These are phyloP conservation scores for Volvox africanus DNA, from an alignment of 139 green algal species.

Conservation along the genomic window DNA sequence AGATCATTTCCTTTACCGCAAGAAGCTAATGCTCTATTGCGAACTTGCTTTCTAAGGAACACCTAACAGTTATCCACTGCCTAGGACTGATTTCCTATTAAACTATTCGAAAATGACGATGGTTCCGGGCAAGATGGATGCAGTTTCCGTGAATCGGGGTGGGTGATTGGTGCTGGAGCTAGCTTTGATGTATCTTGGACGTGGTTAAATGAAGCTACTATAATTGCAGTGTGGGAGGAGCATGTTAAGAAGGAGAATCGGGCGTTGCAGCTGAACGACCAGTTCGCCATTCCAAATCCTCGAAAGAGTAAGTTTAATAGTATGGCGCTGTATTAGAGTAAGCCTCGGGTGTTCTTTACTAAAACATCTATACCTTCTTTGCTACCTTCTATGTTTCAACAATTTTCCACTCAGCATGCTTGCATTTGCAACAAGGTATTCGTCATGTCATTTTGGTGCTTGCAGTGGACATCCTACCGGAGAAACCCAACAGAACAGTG, in stretches of 20 bases:
- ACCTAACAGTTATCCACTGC: neutral
- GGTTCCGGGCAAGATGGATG: slow-evolving; percentile 49
- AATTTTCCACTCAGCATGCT: too few species aligned
- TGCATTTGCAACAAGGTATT: too few species aligned
- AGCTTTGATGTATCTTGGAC: slow-evolving; percentile 24
- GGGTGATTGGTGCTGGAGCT: neutral
- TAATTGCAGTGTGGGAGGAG: slow-evolving; percentile 38
- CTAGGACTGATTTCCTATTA: neutral
- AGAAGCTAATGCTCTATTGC: neutral
- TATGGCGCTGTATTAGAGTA: too few species aligned
- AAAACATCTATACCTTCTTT: too few species aligned
- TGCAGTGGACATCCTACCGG: slow-evolving; percentile 74
- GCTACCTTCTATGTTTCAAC: too few species aligned
- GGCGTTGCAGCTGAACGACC: slow-evolving; percentile 51
- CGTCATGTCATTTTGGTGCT: too few species aligned
- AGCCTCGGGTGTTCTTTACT: too few species aligned
- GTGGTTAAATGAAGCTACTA: slow-evolving; percentile 10
- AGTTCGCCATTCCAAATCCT: slow-evolving; percentile 66
- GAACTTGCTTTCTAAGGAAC: neutral
- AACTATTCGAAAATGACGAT: slow-evolving; percentile 40
- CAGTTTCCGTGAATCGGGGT: slow-evolving; percentile 37
- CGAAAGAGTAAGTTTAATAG: slow-evolving; percentile 58
- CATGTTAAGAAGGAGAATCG: slow-evolving; percentile 68
- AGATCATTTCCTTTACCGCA: too few species aligned
- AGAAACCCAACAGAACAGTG: slow-evolving; percentile 73